Percentiles rank a stretch among this genome's conserved stretches.
Evolutionary conservation across 202 grass and related monocot genomes (phyloP).

Genomic region (Bolboschoenoplectus hybrid): DNA sequence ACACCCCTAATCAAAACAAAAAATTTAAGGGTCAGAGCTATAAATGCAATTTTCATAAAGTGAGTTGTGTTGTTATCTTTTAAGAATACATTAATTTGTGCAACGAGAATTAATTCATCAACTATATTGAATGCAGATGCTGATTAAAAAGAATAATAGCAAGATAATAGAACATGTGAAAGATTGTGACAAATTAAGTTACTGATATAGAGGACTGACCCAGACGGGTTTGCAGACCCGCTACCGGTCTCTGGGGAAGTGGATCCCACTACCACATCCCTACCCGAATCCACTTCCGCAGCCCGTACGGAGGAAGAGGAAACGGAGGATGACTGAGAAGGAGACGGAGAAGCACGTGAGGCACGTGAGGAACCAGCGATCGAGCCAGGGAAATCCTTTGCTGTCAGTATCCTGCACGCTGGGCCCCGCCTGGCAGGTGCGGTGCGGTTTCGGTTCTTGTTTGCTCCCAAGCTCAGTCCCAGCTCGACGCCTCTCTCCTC

Average conservation of each 20-base stretch:
- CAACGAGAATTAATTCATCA: not conserved
- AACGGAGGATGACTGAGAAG: slow-evolving; percentile 38
- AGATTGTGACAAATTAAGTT: too few relatives aligned
- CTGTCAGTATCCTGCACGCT: slow-evolving; percentile 43
- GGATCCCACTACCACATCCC: not conserved
- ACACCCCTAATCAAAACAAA: not conserved
- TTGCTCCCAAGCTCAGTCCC: slow-evolving; percentile 41
- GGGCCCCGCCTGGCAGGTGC: slow-evolving; percentile 1
- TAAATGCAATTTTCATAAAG: not conserved
- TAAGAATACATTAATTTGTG: not conserved
- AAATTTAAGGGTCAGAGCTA: not conserved
- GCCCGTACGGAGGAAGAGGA: slow-evolving; percentile 24
- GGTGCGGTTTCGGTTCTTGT: not conserved
- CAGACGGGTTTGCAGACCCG: slow-evolving; percentile 28
- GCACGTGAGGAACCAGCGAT: slow-evolving; percentile 26
- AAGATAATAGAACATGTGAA: not conserved
- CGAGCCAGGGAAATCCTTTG: slow-evolving; percentile 40
- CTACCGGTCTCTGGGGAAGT: slow-evolving; percentile 23
- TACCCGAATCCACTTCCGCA: not conserved
- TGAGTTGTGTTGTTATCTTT: not conserved
- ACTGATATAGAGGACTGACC: not conserved
- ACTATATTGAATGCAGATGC: not conserved
- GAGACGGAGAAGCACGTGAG: slow-evolving; percentile 39
- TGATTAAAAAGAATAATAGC: not conserved
- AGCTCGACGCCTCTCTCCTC: slow-evolving; percentile 39